Base-by-base conservation (phyloP, 164 flowering plant species). In the Vitis amurensis region DNA sequence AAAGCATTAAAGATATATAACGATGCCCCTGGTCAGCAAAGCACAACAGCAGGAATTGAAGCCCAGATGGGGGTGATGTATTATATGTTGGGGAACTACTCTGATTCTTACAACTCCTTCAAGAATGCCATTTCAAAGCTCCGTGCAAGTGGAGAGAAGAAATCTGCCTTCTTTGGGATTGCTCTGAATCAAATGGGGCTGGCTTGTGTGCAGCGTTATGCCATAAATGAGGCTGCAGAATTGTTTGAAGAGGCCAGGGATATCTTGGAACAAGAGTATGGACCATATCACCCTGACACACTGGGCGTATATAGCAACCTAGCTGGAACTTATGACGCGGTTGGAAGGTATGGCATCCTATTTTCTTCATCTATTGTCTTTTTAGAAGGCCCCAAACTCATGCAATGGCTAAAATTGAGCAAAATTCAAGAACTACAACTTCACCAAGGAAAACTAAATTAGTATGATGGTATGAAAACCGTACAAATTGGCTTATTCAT, bases 131-230 rank as follows among this genome's bases (percentile, higher is more conserved):
- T 85, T 49, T 70, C 79, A 44, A 92, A 91, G 80, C 92, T 94
- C 60, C 88, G 99, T 55, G 86, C 86, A 4, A 81, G 87, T 74
- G 95, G 99, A 52, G 97, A 92, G 82, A 94, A 85, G 84, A 91
- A 91, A 71, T 87, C 93, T 37, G 91, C 91, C 8, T 94, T 91
- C 76, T 91, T 92, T 68, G 99, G 98, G 31, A 83, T 94, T 71
- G 99, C 90, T 65, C 82, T 94, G 48, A 94, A 94, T 71, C 99
- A 94, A 78, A 89, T 94, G 99, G 99, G 97, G 31, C 88, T 94
- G 30, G 84, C 93, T 57, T 94, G 98, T 76, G 93, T 91, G 37
- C 98, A 94, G 70, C 82, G 83, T 1, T 86, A 80, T 73, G 83
- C 91, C 1, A 87, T 94, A 75, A 78, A 87, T 56, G 99, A 94